phyloP scores from a whole-genome alignment of 768 basidiomycete genomes.

The Tricholoma sp. region DNA sequence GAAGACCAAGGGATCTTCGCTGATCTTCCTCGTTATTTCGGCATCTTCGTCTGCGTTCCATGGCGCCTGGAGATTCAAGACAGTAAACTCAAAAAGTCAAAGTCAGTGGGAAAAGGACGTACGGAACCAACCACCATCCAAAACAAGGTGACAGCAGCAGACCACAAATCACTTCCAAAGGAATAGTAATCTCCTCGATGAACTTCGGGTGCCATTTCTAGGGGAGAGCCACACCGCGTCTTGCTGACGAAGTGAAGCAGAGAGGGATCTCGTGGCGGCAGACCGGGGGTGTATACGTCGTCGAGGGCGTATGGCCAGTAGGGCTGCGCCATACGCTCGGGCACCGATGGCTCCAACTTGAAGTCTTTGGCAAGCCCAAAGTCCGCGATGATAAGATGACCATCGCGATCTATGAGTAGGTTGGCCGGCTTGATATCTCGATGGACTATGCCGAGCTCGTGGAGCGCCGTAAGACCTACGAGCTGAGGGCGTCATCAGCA shows the following conservation, averaged over 20 bases:
- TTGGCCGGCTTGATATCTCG: conserved; percentile 31
- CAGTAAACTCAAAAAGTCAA: background rate
- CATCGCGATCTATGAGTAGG: conserved; percentile 24
- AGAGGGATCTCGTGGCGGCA: background rate
- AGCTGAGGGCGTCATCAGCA: conserved; percentile 16
- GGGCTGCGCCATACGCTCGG: conserved; percentile 26
- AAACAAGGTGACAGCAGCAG: conserved; percentile 8
- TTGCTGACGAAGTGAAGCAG: background rate
- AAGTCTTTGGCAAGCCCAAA: conserved; percentile 29
- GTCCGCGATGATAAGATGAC: conserved; percentile 28
- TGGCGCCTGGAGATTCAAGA: conserved; percentile 5
- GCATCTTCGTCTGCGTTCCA: conserved; percentile 3
- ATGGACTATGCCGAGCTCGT: conserved; percentile 28
- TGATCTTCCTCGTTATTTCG: conserved; percentile 3
- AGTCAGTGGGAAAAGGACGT: background rate
- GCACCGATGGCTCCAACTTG: conserved; percentile 14
- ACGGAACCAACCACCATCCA: conserved; percentile 13
- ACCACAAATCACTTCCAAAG: conserved; percentile 12
- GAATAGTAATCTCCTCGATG: conserved; percentile 6
- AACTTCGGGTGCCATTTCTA: conserved; percentile 12
- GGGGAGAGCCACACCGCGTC: conserved; percentile 6
- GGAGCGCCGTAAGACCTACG: conserved; percentile 26
- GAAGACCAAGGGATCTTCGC: conserved; percentile 3
- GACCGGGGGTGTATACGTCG: conserved; percentile 8
- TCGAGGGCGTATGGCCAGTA: conserved; percentile 26